Evolutionary conservation across 345 rosid species (phyloP).

Genomic region (Nasturtium officinale): DNA sequence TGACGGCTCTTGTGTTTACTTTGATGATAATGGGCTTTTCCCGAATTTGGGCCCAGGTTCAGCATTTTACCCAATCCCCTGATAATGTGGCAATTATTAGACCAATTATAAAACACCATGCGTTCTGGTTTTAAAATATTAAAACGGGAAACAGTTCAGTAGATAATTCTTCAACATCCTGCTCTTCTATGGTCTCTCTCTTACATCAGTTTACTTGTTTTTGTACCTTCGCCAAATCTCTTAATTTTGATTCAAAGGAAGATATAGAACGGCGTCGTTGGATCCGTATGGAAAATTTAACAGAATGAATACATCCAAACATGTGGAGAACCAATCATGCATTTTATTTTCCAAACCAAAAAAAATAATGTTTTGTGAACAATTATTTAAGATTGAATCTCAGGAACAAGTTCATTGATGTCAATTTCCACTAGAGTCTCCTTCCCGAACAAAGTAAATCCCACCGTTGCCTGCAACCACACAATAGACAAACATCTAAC

Average conservation of each 20-base stretch:
- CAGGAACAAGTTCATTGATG: conserved; percentile 68
- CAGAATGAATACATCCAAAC: not conserved
- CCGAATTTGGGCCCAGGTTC: not conserved
- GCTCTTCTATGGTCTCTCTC: not conserved
- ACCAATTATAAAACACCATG: not conserved
- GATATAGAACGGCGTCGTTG: not conserved
- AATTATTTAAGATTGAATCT: conserved; percentile 45
- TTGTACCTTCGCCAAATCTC: not conserved
- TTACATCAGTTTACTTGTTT: not conserved
- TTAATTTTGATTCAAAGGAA: not conserved
- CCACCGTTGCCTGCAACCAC: conserved; percentile 80
- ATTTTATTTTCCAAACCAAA: conserved; percentile 1
- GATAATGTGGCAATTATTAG: not conserved
- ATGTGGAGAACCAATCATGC: not conserved
- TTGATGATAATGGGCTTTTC: conserved; percentile 6
- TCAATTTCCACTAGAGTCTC: conserved; percentile 80
- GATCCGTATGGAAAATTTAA: not conserved
- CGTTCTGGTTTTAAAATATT: not conserved
- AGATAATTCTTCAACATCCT: not conserved
- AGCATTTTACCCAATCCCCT: not conserved
- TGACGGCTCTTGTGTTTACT: conserved; percentile 30
- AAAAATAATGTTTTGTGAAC: conserved; percentile 9
- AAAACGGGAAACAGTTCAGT: conserved; percentile 15
- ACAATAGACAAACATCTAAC: not conserved
- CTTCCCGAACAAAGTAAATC: conserved; percentile 77